These are phyloP conservation scores for Seminavis robusta DNA, from an alignment of 108 stramenopile genomes.

Conservation along the genomic window DNA sequence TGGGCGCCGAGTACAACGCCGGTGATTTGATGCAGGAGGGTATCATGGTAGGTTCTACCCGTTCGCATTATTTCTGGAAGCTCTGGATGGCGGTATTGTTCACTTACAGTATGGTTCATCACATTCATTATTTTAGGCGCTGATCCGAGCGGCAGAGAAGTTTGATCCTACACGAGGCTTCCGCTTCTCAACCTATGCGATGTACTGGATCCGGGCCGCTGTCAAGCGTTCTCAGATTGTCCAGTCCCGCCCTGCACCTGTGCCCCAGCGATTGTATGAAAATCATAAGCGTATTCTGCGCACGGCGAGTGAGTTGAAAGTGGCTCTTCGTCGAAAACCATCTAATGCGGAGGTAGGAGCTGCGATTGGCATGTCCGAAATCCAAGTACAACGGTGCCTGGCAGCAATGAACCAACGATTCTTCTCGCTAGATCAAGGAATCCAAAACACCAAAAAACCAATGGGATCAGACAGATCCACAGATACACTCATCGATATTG, in stretches of 20 bases:
- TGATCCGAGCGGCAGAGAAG: conserved; percentile 93
- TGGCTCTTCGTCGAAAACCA: conserved; percentile 53
- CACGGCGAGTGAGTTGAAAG: conserved; percentile 26
- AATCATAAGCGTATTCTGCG: conserved; percentile 65
- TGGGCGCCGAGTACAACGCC: conserved; percentile 81
- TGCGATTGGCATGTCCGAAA: conserved; percentile 50
- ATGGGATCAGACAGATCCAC: conserved; percentile 16
- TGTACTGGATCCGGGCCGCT: conserved; percentile 95
- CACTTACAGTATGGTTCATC: background rate
- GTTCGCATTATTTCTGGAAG: too few relatives aligned
- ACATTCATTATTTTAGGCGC: conserved; percentile 43
- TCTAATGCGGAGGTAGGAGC: conserved; percentile 52
- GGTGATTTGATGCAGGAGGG: conserved; percentile 91
- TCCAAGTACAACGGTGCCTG: conserved; percentile 66
- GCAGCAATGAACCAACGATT: conserved; percentile 66
- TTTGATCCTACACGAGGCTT: conserved; percentile 92
- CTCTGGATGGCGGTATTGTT: too few relatives aligned
- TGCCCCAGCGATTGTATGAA: conserved; percentile 80
- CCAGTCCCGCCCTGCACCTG: conserved; percentile 64
- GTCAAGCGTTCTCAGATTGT: conserved; percentile 77
- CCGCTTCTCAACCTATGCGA: conserved; percentile 95
- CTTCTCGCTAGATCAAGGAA: conserved; percentile 63
- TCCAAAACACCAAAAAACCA: conserved; percentile 48
- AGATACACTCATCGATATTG: conserved; percentile 58
- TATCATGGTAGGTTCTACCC: conserved; percentile 75